A percentile compares a stretch with the other conserved stretches of the same genome.
Evolutionary conservation across 805 yeast species (phyloP).

Genomic region (Kodamaea hsintzibuensis): DNA sequence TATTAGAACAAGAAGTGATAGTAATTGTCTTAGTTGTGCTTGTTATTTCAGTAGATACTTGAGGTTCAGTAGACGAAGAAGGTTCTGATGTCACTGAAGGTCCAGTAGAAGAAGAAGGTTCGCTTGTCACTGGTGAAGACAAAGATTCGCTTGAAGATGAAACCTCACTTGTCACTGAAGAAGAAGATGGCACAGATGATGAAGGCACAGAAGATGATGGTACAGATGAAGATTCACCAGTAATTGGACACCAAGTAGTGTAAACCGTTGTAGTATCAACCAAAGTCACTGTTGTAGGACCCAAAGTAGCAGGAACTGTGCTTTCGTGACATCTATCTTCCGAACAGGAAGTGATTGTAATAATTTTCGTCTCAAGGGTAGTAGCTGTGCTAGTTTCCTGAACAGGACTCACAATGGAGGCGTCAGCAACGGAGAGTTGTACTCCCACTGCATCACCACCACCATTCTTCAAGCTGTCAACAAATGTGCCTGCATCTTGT

Average conservation of each 20-base stretch:
- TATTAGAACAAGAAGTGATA: slow-evolving; percentile 37
- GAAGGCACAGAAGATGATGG: not conserved
- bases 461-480: slow-evolving; percentile 21
- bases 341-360: slow-evolving; percentile 40
- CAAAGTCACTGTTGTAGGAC: slow-evolving; percentile 30
- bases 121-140: not conserved
- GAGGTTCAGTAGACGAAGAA: not conserved
- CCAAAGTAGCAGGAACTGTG: slow-evolving; percentile 15
- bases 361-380: slow-evolving; percentile 29
- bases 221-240: slow-evolving; percentile 14
- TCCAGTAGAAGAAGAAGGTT: not conserved
- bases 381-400: slow-evolving; percentile 11
- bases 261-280: slow-evolving; percentile 37
- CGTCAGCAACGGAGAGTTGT: slow-evolving; percentile 18
- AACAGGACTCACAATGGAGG: slow-evolving; percentile 12
- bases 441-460: slow-evolving; percentile 28
- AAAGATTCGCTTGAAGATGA: not conserved
- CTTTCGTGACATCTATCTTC: slow-evolving; percentile 26
- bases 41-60: not conserved
- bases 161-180: not conserved
- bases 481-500: slow-evolving; percentile 30
- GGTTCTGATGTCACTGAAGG: not conserved
- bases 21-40: slow-evolving; percentile 33
- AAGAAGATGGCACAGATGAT: not conserved
- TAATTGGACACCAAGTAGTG: slow-evolving; percentile 38